Percentiles rank a stretch among this genome's conserved stretches.
Conservation (phyloP, 257 asterid genomes). For the Fraxinus quadrangulata region DNA sequence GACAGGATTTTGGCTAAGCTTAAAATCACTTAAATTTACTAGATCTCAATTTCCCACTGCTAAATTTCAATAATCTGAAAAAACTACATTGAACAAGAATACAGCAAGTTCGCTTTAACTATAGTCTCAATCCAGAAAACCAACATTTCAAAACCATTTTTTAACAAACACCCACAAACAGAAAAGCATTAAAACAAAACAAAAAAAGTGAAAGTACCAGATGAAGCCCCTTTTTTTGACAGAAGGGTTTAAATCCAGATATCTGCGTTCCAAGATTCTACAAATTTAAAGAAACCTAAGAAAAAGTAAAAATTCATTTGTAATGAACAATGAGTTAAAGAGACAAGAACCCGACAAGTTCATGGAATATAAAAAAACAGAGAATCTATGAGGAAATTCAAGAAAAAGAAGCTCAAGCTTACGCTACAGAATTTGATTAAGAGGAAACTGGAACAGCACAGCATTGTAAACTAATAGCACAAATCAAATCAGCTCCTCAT, state of each 20-base stretch:
- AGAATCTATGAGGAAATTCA: slow-evolving; percentile 12
- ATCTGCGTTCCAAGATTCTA: slow-evolving; percentile 18
- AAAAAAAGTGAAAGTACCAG: slow-evolving; percentile 18
- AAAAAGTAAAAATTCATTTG: neutral
- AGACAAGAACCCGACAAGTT: slow-evolving; percentile 1
- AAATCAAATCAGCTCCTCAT: slow-evolving; percentile 19
- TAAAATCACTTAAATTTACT: neutral
- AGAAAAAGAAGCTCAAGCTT: neutral
- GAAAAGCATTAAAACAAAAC: slow-evolving; percentile 19
- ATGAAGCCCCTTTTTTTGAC: slow-evolving; percentile 20
- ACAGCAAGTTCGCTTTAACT: slow-evolving; percentile 10
- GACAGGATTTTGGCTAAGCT: neutral
- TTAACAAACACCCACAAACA: neutral
- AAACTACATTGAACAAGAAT: neutral
- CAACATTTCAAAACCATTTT: slow-evolving; percentile 22
- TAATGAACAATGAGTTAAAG: neutral
- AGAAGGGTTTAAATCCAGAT: neutral
- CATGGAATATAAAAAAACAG: neutral
- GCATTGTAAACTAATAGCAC: slow-evolving; percentile 9
- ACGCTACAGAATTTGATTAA: neutral
- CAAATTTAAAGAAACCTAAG: slow-evolving; percentile 10
- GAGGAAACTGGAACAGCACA: slow-evolving; percentile 24
- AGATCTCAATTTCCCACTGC: neutral
- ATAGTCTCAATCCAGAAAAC: slow-evolving; percentile 9
- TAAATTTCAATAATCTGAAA: slow-evolving; percentile 1